Percentiles rank a stretch among this genome's conserved stretches.
phyloP scores from a whole-genome alignment of 495 filamentous ascomycete species.

The Chaetomium fimeti region DNA sequence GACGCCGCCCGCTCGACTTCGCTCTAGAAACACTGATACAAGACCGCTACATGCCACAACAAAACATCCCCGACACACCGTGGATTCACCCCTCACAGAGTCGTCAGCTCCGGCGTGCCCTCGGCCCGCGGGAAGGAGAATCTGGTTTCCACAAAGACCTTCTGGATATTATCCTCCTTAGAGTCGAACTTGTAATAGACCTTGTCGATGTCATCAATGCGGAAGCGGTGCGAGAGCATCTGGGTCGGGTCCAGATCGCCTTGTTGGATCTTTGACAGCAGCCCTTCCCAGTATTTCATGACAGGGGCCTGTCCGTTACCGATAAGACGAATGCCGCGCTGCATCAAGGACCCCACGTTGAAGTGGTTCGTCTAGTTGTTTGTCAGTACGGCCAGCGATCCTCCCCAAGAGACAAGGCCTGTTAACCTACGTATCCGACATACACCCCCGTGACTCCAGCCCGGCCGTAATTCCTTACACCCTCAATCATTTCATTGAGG shows the following conservation, averaged over 20 bases:
- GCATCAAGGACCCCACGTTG: constrained; percentile 83
- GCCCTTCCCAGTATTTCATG: constrained; percentile 76
- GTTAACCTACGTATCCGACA: constrained; percentile 69
- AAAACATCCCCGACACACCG: neutral
- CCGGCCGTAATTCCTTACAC: constrained; percentile 71
- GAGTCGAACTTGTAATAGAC: constrained; percentile 70
- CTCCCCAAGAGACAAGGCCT: neutral
- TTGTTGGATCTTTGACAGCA: constrained; percentile 65
- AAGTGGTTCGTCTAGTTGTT: constrained; percentile 66
- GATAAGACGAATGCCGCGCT: constrained; percentile 76
- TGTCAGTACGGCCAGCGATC: neutral
- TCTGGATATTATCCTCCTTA: constrained; percentile 67
- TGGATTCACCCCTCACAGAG: neutral
- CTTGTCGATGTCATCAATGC: constrained; percentile 69
- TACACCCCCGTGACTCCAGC: constrained; percentile 80
- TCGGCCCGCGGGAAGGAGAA: constrained; percentile 56
- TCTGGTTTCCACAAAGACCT: constrained; percentile 68
- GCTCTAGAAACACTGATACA: neutral
- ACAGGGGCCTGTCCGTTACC: constrained; percentile 86
- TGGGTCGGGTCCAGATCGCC: constrained; percentile 73
- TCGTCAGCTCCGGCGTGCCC: constrained; percentile 56
- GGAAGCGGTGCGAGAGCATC: constrained; percentile 78
- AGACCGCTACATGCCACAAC: neutral
- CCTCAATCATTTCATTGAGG: constrained; percentile 81
- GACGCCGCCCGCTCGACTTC: too few species aligned